Percentiles rank a stretch among this genome's conserved stretches.
Conservation (phyloP, 2,329 filamentous ascomycete genomes). For the Penicillium concentricum region DNA sequence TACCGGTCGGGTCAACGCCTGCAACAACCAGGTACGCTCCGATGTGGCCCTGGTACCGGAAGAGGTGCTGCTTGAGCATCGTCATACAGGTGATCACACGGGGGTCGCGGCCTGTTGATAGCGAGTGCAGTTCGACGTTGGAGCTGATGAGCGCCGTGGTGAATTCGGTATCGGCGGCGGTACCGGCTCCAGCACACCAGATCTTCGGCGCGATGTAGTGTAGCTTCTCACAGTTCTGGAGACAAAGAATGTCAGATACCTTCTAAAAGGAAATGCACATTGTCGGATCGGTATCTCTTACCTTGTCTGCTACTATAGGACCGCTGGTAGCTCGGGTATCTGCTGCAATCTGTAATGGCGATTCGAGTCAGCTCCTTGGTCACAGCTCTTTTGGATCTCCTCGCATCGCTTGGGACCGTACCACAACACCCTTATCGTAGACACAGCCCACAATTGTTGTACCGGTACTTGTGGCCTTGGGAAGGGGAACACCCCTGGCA, state of each 20-base stretch:
- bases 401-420: slow-evolving; percentile 46
- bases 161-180: slow-evolving; percentile 97
- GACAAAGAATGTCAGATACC: slow-evolving; percentile 4
- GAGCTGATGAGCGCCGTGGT: slow-evolving; percentile 98
- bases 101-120: slow-evolving; percentile 93
- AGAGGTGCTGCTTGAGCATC: slow-evolving; percentile 98
- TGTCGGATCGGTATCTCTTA: slow-evolving; percentile 31
- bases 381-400: neutral
- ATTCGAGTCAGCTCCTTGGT: slow-evolving; percentile 19
- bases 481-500: slow-evolving; percentile 86
- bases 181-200: slow-evolving; percentile 98
- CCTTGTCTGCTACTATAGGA: slow-evolving; percentile 98
- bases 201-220: slow-evolving; percentile 99
- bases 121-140: slow-evolving; percentile 93
- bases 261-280: neutral
- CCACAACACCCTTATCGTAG: slow-evolving; percentile 93
- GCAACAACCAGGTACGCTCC: slow-evolving; percentile 97
- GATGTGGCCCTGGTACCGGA: slow-evolving; percentile 96
- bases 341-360: slow-evolving; percentile 73
- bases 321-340: slow-evolving; percentile 97
- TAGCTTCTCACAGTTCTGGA: slow-evolving; percentile 95
- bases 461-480: slow-evolving; percentile 97
- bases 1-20: slow-evolving; percentile 91
- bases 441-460: slow-evolving; percentile 98
- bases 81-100: slow-evolving; percentile 99